Evolutionary conservation across 2,329 filamentous ascomycete genomes (phyloP).

Genomic region (Exserohilum turcica): DNA sequence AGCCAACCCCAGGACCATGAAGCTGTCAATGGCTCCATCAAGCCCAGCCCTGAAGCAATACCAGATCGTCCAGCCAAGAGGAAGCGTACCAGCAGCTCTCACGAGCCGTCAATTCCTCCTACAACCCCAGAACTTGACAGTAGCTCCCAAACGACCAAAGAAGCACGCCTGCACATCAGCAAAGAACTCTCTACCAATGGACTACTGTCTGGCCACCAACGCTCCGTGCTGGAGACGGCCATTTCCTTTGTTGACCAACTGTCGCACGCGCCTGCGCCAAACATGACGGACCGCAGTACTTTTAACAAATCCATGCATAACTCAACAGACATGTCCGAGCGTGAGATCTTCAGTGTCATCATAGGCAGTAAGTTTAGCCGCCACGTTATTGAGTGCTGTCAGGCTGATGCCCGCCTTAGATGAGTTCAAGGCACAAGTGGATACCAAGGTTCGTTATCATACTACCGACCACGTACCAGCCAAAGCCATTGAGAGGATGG

Average conservation of each 20-base stretch:
- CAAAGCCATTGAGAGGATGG: conserved; percentile 38
- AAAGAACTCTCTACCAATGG: conserved; percentile 38
- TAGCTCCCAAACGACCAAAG: conserved; percentile 27
- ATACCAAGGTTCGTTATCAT: conserved; percentile 28
- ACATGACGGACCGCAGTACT: conserved; percentile 29
- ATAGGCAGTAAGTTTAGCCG: conserved; percentile 26
- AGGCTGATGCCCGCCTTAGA: conserved; percentile 16
- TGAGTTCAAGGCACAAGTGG: conserved; percentile 21
- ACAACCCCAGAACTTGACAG: conserved; percentile 25
- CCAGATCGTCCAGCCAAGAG: conserved; percentile 29
- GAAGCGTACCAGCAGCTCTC: conserved; percentile 24
- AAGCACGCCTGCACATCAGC: conserved; percentile 34
- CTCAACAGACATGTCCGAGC: conserved; percentile 30
- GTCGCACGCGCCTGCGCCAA: conserved; percentile 28
- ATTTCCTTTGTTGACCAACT: conserved; percentile 40
- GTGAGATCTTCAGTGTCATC: conserved; percentile 37
- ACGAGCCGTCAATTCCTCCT: conserved; percentile 10
- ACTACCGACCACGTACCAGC: conserved; percentile 38
- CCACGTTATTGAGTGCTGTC: neutral
- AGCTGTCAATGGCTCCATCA: neutral
- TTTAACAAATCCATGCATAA: conserved; percentile 33
- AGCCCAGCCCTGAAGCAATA: conserved; percentile 3
- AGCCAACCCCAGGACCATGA: conserved; percentile 6
- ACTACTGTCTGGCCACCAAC: conserved; percentile 32
- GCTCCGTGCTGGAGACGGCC: conserved; percentile 37